Conservation (phyloP, 2,329 filamentous ascomycete species). For the Aspergillus unguis region DNA sequence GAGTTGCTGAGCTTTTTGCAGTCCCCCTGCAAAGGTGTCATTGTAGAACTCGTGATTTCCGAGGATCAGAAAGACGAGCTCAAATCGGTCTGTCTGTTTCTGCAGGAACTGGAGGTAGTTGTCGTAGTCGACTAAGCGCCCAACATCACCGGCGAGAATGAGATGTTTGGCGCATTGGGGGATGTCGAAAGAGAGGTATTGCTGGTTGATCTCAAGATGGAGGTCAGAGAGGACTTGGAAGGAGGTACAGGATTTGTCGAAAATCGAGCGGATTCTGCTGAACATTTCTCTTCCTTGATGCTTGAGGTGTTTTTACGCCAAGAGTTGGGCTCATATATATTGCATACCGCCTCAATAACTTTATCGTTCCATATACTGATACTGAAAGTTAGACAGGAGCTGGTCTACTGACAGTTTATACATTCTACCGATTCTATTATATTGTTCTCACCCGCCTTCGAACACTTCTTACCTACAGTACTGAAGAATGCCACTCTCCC, state of each 20-base stretch:
- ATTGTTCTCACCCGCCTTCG: too few relatives aligned
- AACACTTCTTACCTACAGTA: too few relatives aligned
- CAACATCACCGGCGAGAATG: constrained; percentile 26
- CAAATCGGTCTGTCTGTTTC: constrained; percentile 20
- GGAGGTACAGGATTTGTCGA: constrained; percentile 6
- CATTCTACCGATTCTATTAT: too few relatives aligned
- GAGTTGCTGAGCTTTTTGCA: constrained; percentile 25
- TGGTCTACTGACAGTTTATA: too few relatives aligned
- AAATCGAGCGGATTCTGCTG: constrained; percentile 7
- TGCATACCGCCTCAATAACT: too few relatives aligned
- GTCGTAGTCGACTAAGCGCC: constrained; percentile 24
- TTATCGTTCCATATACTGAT: too few relatives aligned
- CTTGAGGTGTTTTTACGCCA: too few relatives aligned
- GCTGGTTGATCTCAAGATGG: constrained; percentile 28
- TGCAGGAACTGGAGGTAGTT: constrained; percentile 25
- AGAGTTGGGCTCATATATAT: too few relatives aligned
- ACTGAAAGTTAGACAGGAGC: too few relatives aligned
- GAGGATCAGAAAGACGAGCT: constrained; percentile 22
- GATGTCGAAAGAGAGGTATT: constrained; percentile 25
- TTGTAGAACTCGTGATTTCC: constrained; percentile 33
- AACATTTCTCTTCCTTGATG: constrained; percentile 2
- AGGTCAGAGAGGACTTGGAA: constrained; percentile 31
- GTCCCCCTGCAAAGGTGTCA: constrained; percentile 17
- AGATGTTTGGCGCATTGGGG: constrained; percentile 20
- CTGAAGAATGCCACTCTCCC: not conserved